A percentile compares a stretch with the other conserved stretches of the same genome.
Evolutionary conservation across 805 yeast genomes (phyloP).

Genomic region (Metschnikowia chrysomelidarum): DNA sequence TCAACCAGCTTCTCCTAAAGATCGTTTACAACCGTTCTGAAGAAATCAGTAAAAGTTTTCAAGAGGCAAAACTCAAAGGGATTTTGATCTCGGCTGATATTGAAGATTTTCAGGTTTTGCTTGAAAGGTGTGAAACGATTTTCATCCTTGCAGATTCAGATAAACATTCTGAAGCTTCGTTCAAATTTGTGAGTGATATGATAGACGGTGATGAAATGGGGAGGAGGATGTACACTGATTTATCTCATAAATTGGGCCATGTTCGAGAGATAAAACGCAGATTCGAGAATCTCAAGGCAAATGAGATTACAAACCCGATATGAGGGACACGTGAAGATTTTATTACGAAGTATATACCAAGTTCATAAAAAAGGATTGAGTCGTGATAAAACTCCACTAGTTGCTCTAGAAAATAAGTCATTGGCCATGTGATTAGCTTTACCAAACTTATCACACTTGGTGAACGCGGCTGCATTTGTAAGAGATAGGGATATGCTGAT

Average conservation of each 20-base stretch:
- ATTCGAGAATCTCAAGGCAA: conserved; percentile 1
- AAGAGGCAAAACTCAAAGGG: conserved; percentile 26
- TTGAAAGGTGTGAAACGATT: conserved; percentile 29
- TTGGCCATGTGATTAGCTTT: conserved; percentile 70
- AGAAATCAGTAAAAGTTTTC: conserved; percentile 23
- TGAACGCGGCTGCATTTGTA: conserved; percentile 87
- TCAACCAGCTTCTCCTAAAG: conserved; percentile 52
- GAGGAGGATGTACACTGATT: conserved; percentile 12
- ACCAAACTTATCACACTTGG: conserved; percentile 89
- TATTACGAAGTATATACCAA: not conserved
- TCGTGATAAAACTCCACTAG: conserved; percentile 46
- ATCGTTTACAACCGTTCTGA: conserved; percentile 34
- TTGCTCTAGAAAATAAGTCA: conserved; percentile 52
- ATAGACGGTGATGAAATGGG: conserved; percentile 6
- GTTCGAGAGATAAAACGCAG: conserved; percentile 4
- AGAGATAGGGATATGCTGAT: conserved; percentile 71
- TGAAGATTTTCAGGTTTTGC: conserved; percentile 19
- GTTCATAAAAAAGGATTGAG: conserved; percentile 39
- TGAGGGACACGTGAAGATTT: not conserved
- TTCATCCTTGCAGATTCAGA: conserved; percentile 18
- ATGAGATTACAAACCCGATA: not conserved
- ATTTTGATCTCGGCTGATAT: conserved; percentile 23
- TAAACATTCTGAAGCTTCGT: conserved; percentile 1
- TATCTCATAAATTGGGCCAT: conserved; percentile 22
- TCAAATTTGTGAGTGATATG: conserved; percentile 8